These are phyloP conservation scores for Echium plantagineum DNA, from an alignment of 257 asterid genomes.

Conservation along the genomic window DNA sequence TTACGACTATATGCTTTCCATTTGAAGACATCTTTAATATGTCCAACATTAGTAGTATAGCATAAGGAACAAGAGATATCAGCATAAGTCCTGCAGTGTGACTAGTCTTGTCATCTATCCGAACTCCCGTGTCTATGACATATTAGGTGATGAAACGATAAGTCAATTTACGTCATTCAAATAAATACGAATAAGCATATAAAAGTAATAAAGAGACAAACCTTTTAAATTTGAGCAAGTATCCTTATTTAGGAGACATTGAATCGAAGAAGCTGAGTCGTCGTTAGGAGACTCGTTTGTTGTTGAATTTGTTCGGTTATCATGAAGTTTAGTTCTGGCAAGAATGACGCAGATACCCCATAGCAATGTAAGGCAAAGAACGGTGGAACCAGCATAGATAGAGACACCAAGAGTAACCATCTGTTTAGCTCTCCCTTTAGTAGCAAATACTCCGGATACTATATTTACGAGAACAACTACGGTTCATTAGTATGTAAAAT, in stretches of 20 bases:
- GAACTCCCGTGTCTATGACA: constrained; percentile 37
- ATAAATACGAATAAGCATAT: too few species aligned
- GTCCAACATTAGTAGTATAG: constrained; percentile 26
- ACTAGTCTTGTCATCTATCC: constrained; percentile 29
- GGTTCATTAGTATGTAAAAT: too few species aligned
- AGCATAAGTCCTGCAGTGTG: constrained; percentile 50
- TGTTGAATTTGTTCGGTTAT: too few species aligned
- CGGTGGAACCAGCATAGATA: constrained; percentile 59
- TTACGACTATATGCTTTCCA: constrained; percentile 16
- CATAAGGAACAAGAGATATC: constrained; percentile 38
- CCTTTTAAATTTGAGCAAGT: too few species aligned
- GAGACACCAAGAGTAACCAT: constrained; percentile 54
- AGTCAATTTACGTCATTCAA: too few species aligned
- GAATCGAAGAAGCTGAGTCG: constrained; percentile 1
- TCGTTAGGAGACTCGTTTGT: background rate
- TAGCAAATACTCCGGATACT: constrained; percentile 57
- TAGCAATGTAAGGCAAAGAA: constrained; percentile 52
- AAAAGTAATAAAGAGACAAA: too few species aligned
- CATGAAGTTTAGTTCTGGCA: background rate
- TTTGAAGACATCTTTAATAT: constrained; percentile 16
- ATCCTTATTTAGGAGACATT: too few species aligned
- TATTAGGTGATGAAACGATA: too few species aligned
- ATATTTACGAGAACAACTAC: too few species aligned
- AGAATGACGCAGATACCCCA: too few species aligned
- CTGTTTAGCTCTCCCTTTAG: constrained; percentile 40